Percentiles rank a stretch among this genome's conserved stretches.
phyloP scores from a whole-genome alignment of 2,329 filamentous ascomycete species.

The Sporothrix schenckii region DNA sequence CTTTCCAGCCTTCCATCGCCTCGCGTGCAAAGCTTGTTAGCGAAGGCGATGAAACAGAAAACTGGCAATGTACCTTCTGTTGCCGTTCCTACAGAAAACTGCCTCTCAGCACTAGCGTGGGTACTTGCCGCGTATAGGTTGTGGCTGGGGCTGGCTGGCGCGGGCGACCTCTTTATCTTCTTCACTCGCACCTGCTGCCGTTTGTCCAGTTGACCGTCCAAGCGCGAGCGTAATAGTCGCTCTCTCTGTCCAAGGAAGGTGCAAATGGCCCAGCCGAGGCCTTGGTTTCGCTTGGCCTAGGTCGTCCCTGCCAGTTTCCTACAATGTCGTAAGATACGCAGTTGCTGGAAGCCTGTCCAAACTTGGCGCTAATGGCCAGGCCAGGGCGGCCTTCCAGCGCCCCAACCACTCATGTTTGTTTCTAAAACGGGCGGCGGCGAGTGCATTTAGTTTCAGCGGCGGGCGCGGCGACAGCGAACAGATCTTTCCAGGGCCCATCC shows the following conservation, averaged over 20 bases:
- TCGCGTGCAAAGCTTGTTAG: background rate
- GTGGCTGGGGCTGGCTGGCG: conserved; percentile 1
- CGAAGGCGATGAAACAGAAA: conserved; percentile 6
- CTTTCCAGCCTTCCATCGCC: conserved; percentile 18
- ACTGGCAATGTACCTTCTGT: conserved; percentile 6
- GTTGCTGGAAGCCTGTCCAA: background rate
- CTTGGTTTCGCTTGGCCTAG: conserved; percentile 14
- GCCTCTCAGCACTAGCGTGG: conserved; percentile 7
- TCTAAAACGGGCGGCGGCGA: conserved; percentile 30
- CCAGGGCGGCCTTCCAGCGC: background rate
- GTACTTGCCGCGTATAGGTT: conserved; percentile 14
- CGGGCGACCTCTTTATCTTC: background rate
- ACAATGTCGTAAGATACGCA: background rate
- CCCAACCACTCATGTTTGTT: conserved; percentile 29
- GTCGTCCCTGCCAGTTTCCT: background rate
- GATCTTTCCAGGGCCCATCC: background rate
- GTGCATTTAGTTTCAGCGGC: background rate
- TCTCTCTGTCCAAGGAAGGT: background rate
- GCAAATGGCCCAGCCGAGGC: conserved; percentile 1
- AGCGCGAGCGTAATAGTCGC: background rate
- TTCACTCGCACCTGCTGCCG: too few species aligned
- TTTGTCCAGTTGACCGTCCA: background rate
- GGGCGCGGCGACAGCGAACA: conserved; percentile 8
- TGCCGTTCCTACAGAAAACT: conserved; percentile 5
- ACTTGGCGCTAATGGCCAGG: conserved; percentile 23